phyloP scores from a whole-genome alignment of 2,329 filamentous ascomycete species.

The Pestalotiopsis sp. region DNA sequence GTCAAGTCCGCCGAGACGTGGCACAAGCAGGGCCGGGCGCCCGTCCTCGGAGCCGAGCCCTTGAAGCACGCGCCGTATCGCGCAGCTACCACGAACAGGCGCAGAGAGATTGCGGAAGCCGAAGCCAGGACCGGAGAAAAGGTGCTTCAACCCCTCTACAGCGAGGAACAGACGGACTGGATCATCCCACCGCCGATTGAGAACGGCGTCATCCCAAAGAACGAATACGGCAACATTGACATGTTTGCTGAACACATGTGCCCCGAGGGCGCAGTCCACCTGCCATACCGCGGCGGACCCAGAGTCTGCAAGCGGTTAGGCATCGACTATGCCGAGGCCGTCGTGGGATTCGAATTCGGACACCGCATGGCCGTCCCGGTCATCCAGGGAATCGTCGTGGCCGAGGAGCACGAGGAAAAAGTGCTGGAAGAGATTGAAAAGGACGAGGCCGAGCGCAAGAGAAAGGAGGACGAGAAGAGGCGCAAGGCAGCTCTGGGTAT shows the following conservation, averaged over 20 bases:
- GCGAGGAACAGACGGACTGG: constrained; percentile 86
- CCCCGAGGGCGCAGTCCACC: constrained; percentile 76
- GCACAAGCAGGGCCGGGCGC: constrained; percentile 92
- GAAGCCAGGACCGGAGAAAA: constrained; percentile 81
- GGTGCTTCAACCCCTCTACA: constrained; percentile 83
- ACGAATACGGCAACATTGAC: constrained; percentile 95
- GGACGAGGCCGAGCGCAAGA: constrained; percentile 73
- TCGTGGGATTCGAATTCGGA: constrained; percentile 95
- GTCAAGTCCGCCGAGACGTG: constrained; percentile 95
- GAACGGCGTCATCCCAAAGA: constrained; percentile 88
- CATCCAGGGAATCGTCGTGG: constrained; percentile 86
- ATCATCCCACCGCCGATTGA: constrained; percentile 88
- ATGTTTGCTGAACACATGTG: constrained; percentile 95
- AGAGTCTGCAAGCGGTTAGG: constrained; percentile 81
- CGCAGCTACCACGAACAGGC: constrained; percentile 84
- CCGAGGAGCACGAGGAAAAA: constrained; percentile 73
- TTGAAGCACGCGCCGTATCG: constrained; percentile 88
- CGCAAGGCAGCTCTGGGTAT: constrained; percentile 71
- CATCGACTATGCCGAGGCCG: constrained; percentile 91
- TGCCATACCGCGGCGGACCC: constrained; percentile 76
- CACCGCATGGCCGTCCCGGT: constrained; percentile 92
- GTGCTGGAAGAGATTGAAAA: constrained; percentile 80
- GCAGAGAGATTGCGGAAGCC: constrained; percentile 85
- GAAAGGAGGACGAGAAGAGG: constrained; percentile 83
- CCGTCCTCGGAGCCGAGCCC: constrained; percentile 70